Percentiles rank a stretch among this genome's conserved stretches.
These are phyloP conservation scores for Scleroderma citrinum DNA, from an alignment of 768 basidiomycete species.

Conservation along the genomic window DNA sequence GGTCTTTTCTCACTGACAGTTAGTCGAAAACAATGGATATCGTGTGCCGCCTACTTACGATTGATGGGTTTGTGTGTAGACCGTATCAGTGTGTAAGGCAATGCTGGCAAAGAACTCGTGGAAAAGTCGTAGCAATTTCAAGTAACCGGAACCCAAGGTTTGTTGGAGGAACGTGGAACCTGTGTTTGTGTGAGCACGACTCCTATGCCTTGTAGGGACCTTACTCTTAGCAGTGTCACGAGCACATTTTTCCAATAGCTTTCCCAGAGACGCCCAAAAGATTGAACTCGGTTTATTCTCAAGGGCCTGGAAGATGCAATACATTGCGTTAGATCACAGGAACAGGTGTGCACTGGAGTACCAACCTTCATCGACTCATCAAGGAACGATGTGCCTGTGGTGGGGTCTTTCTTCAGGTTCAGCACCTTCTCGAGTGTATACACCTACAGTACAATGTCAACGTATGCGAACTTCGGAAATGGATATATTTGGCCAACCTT, in stretches of 20 bases:
- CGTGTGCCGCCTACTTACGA: slow-evolving; percentile 43
- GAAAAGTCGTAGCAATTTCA: slow-evolving; percentile 81
- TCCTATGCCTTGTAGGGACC: slow-evolving; percentile 1
- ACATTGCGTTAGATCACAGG: background rate
- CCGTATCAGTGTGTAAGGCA: slow-evolving; percentile 90
- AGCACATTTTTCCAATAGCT: slow-evolving; percentile 75
- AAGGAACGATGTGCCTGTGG: slow-evolving; percentile 72
- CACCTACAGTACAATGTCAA: slow-evolving; percentile 45
- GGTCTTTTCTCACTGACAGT: slow-evolving; percentile 45
- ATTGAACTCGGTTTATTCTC: slow-evolving; percentile 88
- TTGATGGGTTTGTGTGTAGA: slow-evolving; percentile 79
- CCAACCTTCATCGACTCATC: slow-evolving; percentile 91
- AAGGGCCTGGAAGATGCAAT: slow-evolving; percentile 45
- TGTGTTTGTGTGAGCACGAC: slow-evolving; percentile 27
- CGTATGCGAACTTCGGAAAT: background rate
- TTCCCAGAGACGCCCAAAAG: slow-evolving; percentile 84
- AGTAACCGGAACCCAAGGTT: slow-evolving; percentile 81
- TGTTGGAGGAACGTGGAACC: slow-evolving; percentile 90
- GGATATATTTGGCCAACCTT: slow-evolving; percentile 45
- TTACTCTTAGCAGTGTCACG: slow-evolving; percentile 77
- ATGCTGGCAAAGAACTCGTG: slow-evolving; percentile 97
- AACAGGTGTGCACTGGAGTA: background rate
- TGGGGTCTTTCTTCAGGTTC: slow-evolving; percentile 77
- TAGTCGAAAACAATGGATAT: slow-evolving; percentile 1
- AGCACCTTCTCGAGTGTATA: slow-evolving; percentile 95